These are phyloP conservation scores for Pulveroboletus sp. DNA, from an alignment of 768 basidiomycete species.

Conservation along the genomic window DNA sequence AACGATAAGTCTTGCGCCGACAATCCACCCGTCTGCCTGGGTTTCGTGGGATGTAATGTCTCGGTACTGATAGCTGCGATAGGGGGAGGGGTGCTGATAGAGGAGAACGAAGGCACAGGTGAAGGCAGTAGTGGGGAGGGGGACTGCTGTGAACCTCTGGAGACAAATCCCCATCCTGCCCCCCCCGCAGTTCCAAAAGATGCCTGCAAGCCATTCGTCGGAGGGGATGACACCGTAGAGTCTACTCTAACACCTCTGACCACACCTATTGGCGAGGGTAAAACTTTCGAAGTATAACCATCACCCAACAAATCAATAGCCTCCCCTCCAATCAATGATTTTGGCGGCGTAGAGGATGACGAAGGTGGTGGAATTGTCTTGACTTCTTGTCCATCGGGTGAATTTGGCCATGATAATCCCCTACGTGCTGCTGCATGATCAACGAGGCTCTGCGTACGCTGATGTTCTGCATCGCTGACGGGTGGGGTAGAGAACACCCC, in stretches of 20 bases:
- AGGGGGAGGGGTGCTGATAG: slow-evolving; percentile 6
- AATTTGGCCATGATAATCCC: slow-evolving; percentile 37
- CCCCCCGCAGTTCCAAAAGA: slow-evolving; percentile 2
- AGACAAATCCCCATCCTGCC: slow-evolving; percentile 3
- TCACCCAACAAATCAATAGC: slow-evolving; percentile 20
- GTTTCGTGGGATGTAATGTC: slow-evolving; percentile 12
- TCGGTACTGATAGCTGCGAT: slow-evolving; percentile 7
- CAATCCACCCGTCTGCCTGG: slow-evolving; percentile 47
- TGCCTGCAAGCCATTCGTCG: background rate
- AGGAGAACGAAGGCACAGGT: slow-evolving; percentile 18
- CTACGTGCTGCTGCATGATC: slow-evolving; percentile 49
- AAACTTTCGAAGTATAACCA: background rate
- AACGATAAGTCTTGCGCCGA: slow-evolving; percentile 85
- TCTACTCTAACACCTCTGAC: background rate
- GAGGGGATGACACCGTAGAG: background rate
- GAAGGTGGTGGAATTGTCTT: slow-evolving; percentile 28
- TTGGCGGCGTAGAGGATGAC: slow-evolving; percentile 6
- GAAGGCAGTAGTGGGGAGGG: slow-evolving; percentile 13
- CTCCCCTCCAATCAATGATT: background rate
- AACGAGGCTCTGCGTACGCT: slow-evolving; percentile 54
- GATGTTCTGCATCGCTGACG: slow-evolving; percentile 43
- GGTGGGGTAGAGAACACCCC: slow-evolving; percentile 8
- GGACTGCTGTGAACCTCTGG: slow-evolving; percentile 12
- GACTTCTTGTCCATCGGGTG: slow-evolving; percentile 22
- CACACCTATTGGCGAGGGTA: background rate